Conservation (phyloP, 1,284 basidiomycete genomes). For the Pulchroboletus neoregius region DNA sequence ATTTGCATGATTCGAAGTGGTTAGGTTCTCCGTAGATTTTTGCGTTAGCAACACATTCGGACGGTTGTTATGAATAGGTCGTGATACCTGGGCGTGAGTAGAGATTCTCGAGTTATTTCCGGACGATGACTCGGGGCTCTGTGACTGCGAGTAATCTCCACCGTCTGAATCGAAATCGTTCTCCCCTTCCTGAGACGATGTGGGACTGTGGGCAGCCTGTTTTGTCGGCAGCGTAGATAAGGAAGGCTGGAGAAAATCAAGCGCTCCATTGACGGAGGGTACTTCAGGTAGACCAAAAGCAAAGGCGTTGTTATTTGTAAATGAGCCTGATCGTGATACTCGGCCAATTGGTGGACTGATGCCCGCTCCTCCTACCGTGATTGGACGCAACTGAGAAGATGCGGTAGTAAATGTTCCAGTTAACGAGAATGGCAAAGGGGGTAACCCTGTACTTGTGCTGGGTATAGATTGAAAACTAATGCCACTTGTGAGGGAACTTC, state of each 20-base stretch:
- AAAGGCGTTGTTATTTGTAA: slow-evolving; percentile 47
- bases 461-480: slow-evolving; percentile 36
- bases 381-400: slow-evolving; percentile 26
- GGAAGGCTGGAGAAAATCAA: slow-evolving; percentile 33
- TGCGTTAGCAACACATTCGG: slow-evolving; percentile 22
- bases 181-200: slow-evolving; percentile 42
- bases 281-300: slow-evolving; percentile 38
- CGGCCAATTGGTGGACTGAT: slow-evolving; percentile 47
- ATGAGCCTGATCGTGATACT: slow-evolving; percentile 61
- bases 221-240: slow-evolving; percentile 14
- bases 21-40: slow-evolving; percentile 33
- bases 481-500: slow-evolving; percentile 31
- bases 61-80: slow-evolving; percentile 23
- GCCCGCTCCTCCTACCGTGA: slow-evolving; percentile 19
- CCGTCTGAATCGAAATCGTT: slow-evolving; percentile 42
- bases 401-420: slow-evolving; percentile 31
- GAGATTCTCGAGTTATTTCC: slow-evolving; percentile 23
- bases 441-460: slow-evolving; percentile 29
- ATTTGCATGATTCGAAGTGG: slow-evolving; percentile 42
- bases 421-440: slow-evolving; percentile 31
- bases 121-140: slow-evolving; percentile 31
- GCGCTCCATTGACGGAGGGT: slow-evolving; percentile 23
- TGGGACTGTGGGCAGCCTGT: slow-evolving; percentile 28
- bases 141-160: slow-evolving; percentile 28
- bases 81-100: slow-evolving; percentile 24